Conservation (phyloP, 371 early-diverging fungal genomes). For the Conidiobolus incongruus region DNA sequence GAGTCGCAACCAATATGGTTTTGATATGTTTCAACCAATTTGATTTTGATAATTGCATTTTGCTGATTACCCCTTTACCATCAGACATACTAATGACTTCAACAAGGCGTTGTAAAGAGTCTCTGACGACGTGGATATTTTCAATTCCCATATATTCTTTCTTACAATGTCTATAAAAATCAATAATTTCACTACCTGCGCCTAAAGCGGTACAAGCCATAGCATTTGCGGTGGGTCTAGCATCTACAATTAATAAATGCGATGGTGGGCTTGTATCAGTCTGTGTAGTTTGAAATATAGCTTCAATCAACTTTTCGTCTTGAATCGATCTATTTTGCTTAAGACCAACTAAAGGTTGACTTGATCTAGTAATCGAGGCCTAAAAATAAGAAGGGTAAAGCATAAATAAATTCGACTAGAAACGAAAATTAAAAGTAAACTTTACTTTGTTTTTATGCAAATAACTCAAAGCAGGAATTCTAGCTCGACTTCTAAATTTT, state of each 20-base stretch:
- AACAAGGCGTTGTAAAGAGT: slow-evolving; percentile 53
- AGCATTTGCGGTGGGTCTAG: slow-evolving; percentile 83
- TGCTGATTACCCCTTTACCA: slow-evolving; percentile 20
- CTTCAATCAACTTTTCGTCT: slow-evolving; percentile 89
- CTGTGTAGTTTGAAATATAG: slow-evolving; percentile 45
- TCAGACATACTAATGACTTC: slow-evolving; percentile 38
- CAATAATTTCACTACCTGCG: slow-evolving; percentile 83
- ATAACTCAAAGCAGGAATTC: slow-evolving; percentile 80
- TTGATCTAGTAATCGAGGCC: slow-evolving; percentile 78
- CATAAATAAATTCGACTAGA: background rate
- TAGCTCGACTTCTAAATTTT: slow-evolving; percentile 70
- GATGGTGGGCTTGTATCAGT: slow-evolving; percentile 13
- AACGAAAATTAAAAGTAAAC: slow-evolving; percentile 4
- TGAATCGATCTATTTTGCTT: slow-evolving; percentile 82
- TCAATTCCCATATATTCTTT: slow-evolving; percentile 78
- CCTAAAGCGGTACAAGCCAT: slow-evolving; percentile 85
- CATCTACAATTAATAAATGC: slow-evolving; percentile 77
- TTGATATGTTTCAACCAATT: slow-evolving; percentile 79
- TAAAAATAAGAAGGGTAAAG: slow-evolving; percentile 12
- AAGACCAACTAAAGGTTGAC: slow-evolving; percentile 89
- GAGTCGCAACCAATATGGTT: slow-evolving; percentile 55
- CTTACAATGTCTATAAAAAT: slow-evolving; percentile 72
- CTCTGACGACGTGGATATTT: slow-evolving; percentile 94
- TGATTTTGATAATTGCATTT: slow-evolving; percentile 26
- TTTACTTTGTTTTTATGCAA: slow-evolving; percentile 55